Evolutionary conservation across 2,329 filamentous ascomycete species (phyloP), one percentile per base, ranked within the genome.

Genomic region (Pseudocercospora vitis): DNA sequence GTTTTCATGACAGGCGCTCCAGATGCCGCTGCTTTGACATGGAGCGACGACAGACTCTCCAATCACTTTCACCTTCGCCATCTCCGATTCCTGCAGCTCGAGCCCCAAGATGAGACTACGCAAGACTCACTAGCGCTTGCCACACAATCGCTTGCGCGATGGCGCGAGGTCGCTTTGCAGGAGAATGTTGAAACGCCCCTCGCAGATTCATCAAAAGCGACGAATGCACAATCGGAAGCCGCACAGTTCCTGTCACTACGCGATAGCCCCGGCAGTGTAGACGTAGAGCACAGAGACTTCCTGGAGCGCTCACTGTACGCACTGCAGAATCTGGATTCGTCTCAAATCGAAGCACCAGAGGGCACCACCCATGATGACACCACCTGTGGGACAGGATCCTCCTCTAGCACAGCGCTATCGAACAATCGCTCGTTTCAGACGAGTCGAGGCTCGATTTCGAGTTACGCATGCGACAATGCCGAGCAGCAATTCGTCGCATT

Each of bases 281-380:
- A 52, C 11, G 35, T 56, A 11, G 70, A 72, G 44, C 74, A 75
- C 7, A 68, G 81, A 3, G 79, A 85, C 52, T 95, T 94, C 68
- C 88, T 89, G 63, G 82, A 94, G 59, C 83, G 92, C 64, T 94
- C 89, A 0, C 79, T 95, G 45, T 81, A 84, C 1, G 73, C 86
- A 11, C 83, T 95, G 66, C 79, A 88, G 58, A 81, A 83, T 11
- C 70, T 87, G 3, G 71, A 80, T 1, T 87, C 84, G 0, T 87
- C 85, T 1, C 81, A 87, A 55, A 73, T 85, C 11, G 60, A 61
- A 1, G 49, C 52, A 14, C 52, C 61, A 8, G 50, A 60, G 14
- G 56, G 61, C 9, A 62, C 59, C 68, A 51, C 55, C 28, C 50
- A 60, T n/a, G 71, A 72, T 45, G 63, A 65, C 12, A 70, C 69